Percentiles rank a stretch among this genome's conserved stretches.
Evolutionary conservation across 1,284 basidiomycete genomes (phyloP).

Genomic region (Peniophora sp.): DNA sequence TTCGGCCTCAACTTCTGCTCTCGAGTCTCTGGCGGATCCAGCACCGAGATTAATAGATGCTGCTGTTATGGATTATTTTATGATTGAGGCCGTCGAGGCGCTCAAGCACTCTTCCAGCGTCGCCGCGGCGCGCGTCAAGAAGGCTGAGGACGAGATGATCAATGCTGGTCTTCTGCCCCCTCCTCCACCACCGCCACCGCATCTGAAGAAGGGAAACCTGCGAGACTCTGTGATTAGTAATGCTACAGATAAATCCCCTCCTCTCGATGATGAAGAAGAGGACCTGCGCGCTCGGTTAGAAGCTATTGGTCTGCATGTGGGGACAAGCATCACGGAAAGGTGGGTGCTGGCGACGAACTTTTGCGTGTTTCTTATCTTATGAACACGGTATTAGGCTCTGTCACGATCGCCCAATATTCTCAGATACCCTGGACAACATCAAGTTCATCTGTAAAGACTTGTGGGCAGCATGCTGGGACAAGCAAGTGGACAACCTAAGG

Average conservation of each 20-base stretch:
- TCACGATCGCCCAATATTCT: conserved; percentile 66
- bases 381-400: conserved; percentile 47
- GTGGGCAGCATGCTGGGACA: conserved; percentile 84
- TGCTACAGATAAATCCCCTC: conserved; percentile 17
- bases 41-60: conserved; percentile 59
- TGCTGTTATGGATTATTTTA: conserved; percentile 75
- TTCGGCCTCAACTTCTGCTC: conserved; percentile 33
- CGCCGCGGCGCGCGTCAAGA: conserved; percentile 56
- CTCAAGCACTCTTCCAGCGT: conserved; percentile 65
- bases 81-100: conserved; percentile 73
- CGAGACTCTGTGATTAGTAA: conserved; percentile 48
- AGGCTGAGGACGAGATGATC: conserved; percentile 67
- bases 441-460: conserved; percentile 97
- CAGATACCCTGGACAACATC: conserved; percentile 83
- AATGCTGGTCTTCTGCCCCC: conserved; percentile 60
- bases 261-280: conserved; percentile 65
- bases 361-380: neutral
- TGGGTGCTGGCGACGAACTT: conserved; percentile 25
- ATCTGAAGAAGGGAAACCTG: conserved; percentile 34
- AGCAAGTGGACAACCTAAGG: conserved; percentile 91
- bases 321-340: conserved; percentile 82
- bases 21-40: conserved; percentile 43
- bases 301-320: conserved; percentile 80
- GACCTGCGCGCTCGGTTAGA: conserved; percentile 67
- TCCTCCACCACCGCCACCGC: conserved; percentile 27